Percentiles rank a stretch among this genome's conserved stretches.
These are phyloP conservation scores for Penicillium desertorum DNA, from an alignment of 495 filamentous ascomycete genomes.

Conservation along the genomic window DNA sequence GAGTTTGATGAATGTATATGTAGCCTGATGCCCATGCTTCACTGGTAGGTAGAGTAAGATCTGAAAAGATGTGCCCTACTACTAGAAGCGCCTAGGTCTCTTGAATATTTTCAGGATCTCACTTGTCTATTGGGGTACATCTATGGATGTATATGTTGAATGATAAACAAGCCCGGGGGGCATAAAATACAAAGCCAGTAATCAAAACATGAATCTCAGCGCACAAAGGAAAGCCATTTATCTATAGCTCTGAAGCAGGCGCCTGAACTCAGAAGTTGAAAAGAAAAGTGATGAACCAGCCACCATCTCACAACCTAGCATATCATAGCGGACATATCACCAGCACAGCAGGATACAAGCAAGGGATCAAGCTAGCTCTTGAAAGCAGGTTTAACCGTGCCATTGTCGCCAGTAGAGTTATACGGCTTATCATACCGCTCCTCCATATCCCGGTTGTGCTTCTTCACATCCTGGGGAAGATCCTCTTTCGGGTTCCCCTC, in stretches of 20 bases:
- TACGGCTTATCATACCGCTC: conserved; percentile 40
- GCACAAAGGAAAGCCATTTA: background rate
- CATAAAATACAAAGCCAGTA: background rate
- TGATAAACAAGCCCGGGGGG: background rate
- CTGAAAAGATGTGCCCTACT: too few species aligned
- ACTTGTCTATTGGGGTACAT: background rate
- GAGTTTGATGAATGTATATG: background rate
- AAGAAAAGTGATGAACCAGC: conserved; percentile 5
- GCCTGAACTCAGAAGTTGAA: background rate
- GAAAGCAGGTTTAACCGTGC: conserved; percentile 28
- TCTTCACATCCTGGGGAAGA: conserved; percentile 41
- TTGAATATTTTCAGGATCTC: too few species aligned
- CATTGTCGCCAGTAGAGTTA: conserved; percentile 39
- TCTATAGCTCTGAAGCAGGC: background rate
- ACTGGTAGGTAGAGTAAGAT: background rate
- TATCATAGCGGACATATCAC: background rate
- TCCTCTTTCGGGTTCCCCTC: conserved; percentile 30
- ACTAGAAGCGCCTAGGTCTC: too few species aligned
- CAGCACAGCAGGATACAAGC: background rate
- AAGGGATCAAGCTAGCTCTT: conserved; percentile 2
- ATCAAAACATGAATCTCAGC: background rate
- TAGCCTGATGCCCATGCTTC: background rate
- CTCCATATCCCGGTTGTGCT: conserved; percentile 41
- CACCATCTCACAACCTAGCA: background rate
- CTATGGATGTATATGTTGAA: too few species aligned